Conservation (phyloP, 2,329 filamentous ascomycete species). For the Stenocarpella maydis region DNA sequence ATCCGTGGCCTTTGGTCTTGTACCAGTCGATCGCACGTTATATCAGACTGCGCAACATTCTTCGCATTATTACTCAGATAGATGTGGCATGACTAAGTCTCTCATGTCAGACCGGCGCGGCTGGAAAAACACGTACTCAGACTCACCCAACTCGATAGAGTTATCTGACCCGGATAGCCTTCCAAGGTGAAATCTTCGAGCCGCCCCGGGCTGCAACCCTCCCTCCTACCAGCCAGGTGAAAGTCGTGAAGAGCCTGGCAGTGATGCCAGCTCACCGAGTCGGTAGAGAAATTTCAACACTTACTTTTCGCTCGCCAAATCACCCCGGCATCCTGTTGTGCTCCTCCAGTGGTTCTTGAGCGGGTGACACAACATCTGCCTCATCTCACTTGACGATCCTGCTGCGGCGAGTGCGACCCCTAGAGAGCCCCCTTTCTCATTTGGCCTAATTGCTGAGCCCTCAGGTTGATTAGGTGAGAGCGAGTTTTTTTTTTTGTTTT, state of each 20-base stretch:
- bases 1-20: neutral
- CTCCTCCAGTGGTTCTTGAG: neutral
- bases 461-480: slow-evolving; percentile 19
- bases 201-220: slow-evolving; percentile 18
- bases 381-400: slow-evolving; percentile 24
- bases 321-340: neutral
- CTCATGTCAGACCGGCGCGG: neutral
- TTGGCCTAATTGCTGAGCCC: neutral
- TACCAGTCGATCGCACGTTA: neutral
- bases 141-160: neutral
- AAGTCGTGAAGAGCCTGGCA: slow-evolving; percentile 4
- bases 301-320: slow-evolving; percentile 24
- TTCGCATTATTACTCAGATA: neutral
- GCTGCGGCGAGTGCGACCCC: neutral
- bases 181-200: slow-evolving; percentile 10
- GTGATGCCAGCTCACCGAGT: slow-evolving; percentile 21
- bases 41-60: neutral
- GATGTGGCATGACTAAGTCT: neutral
- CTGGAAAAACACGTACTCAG: neutral
- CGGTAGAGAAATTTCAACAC: neutral
- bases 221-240: neutral
- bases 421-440: slow-evolving; percentile 11
- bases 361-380: slow-evolving; percentile 4
- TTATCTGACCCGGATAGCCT: slow-evolving; percentile 10
- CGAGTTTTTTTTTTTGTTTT: too few species aligned